Conservation (phyloP, 345 rosid genomes). For the Lumnitzera racemosa region DNA sequence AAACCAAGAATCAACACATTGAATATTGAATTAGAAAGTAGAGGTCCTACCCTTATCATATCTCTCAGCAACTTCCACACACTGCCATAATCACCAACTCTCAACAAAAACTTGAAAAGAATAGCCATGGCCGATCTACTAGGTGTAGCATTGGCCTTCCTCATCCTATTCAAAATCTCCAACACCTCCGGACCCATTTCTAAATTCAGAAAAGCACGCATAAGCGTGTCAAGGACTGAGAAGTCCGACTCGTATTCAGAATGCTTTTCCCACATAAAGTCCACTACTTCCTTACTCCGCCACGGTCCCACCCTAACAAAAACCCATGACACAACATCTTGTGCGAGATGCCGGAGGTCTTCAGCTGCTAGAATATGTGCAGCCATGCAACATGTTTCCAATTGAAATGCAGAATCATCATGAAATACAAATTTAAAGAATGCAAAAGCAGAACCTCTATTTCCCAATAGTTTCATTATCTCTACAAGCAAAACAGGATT, state of each 20-base stretch:
- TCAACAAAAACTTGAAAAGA: constrained; percentile 46
- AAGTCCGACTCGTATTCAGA: constrained; percentile 49
- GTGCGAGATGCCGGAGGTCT: constrained; percentile 41
- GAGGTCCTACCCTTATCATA: constrained; percentile 49
- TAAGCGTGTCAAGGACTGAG: constrained; percentile 50
- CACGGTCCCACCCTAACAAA: constrained; percentile 39
- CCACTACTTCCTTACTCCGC: constrained; percentile 41
- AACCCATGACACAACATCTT: constrained; percentile 53
- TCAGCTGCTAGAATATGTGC: constrained; percentile 46
- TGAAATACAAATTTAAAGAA: constrained; percentile 50
- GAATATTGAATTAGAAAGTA: constrained; percentile 34
- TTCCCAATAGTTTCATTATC: constrained; percentile 34
- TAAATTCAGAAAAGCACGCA: constrained; percentile 48
- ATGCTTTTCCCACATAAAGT: constrained; percentile 54
- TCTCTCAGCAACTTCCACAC: constrained; percentile 64
- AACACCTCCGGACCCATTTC: constrained; percentile 38
- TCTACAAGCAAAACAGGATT: constrained; percentile 38
- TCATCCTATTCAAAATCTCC: constrained; percentile 39
- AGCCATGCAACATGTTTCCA: constrained; percentile 36
- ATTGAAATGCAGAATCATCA: constrained; percentile 28
- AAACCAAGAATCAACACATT: constrained; percentile 52
- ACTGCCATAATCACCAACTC: constrained; percentile 48
- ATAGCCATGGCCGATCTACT: constrained; percentile 45
- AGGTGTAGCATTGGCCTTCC: constrained; percentile 43
- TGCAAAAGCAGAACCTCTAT: constrained; percentile 46